Base-by-base conservation (phyloP, 2,329 filamentous ascomycete species). In the Cladosporium sp. region DNA sequence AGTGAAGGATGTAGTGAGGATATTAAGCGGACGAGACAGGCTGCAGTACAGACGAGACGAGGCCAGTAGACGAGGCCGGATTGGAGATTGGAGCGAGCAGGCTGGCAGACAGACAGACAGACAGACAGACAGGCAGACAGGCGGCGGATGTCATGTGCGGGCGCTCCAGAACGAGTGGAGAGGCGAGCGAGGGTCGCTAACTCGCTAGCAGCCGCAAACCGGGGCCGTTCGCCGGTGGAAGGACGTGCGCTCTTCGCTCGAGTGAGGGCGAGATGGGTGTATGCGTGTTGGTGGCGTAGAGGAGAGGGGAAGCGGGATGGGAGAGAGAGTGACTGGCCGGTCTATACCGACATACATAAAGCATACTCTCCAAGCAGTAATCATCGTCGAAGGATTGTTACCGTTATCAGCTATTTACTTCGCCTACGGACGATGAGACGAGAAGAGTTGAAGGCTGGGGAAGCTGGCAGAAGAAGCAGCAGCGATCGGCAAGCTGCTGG, bases 81-180 rank as follows among this genome's bases (percentile, higher is more conserved):
- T 32, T 32, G 6, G 46, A 25, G n/a, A n/a, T n/a, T n/a, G n/a
- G n/a, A n/a, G n/a, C n/a, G n/a, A n/a, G 48, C 48, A 13, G 16
- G 48, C 36, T 21, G 39, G n/a, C 39, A 26, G 48, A 11, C 54
- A 57, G 30, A 10, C 11, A 26, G n/a, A n/a, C 46, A 49, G 46
- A 7, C 46, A 49, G 48, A 11, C 46, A 51, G 46, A 18, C 48
- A 26, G 48, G 48, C 21, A 28, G 28, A 28, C 4, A 4, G 28
- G 28, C 46, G 46, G 54, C 56, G 56, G 56, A 58, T 58, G 56
- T 58, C 54, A 58, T 36, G 54, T 58, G 56, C 56, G 56, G 56
- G 56, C 56, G 56, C 56, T 58, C 56, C 56, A 58, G 54, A 57
- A 57, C 56, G 56, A 58, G 56, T 58, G 56, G 56, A 58, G 56